phyloP scores from a whole-genome alignment of 2,329 filamentous ascomycete species.

The Biscogniauxia marginata region DNA sequence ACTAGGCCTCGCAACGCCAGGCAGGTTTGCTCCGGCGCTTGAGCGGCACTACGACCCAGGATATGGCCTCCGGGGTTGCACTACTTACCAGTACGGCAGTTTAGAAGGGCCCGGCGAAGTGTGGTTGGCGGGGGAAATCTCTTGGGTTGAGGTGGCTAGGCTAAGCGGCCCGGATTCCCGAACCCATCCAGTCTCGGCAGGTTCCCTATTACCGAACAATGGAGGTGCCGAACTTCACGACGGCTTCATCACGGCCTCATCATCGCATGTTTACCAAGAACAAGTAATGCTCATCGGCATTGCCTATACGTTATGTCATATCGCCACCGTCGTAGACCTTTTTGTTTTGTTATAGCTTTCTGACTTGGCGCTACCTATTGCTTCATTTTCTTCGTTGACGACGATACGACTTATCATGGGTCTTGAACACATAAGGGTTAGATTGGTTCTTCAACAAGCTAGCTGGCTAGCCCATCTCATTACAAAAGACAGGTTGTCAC shows the following conservation, averaged over 20 bases:
- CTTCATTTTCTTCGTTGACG: not conserved
- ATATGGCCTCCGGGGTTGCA: constrained; percentile 21
- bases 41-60: constrained; percentile 16
- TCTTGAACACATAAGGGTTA: not conserved
- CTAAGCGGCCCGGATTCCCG: constrained; percentile 26
- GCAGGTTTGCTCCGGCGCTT: constrained; percentile 19
- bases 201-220: constrained; percentile 11
- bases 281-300: constrained; percentile 12
- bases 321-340: not conserved
- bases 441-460: not conserved
- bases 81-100: constrained; percentile 10
- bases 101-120: constrained; percentile 21
- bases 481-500: not conserved
- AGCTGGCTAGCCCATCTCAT: constrained; percentile 1
- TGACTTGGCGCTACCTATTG: not conserved
- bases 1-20: constrained; percentile 1
- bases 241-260: constrained; percentile 6
- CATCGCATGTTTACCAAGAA: constrained; percentile 14
- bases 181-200: constrained; percentile 11
- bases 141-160: constrained; percentile 29
- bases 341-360: not conserved
- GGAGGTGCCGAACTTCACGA: constrained; percentile 9
- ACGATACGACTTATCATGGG: constrained; percentile 1
- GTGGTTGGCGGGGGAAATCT: constrained; percentile 30
- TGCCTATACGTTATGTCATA: constrained; percentile 18